Evolutionary conservation across 2,329 filamentous ascomycete genomes (phyloP).

Genomic region (Cordyceps fumosorosea): DNA sequence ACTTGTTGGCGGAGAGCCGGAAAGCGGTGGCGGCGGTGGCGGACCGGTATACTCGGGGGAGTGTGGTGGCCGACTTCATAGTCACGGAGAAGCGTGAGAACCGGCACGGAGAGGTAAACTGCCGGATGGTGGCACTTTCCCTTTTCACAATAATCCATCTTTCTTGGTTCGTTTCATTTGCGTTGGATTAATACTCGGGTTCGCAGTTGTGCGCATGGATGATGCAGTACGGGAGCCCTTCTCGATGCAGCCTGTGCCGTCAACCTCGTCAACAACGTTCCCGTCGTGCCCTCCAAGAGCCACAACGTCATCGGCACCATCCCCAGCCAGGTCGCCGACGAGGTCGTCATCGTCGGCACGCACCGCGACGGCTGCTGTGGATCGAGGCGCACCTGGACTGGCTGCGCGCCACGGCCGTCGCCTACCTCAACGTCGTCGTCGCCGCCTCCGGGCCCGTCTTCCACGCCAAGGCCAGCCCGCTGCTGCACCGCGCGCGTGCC

Average conservation of each 20-base stretch:
- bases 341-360: conserved; percentile 69
- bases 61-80: neutral
- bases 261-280: conserved; percentile 60
- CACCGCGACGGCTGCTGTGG: conserved; percentile 80
- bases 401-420: conserved; percentile 63
- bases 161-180: neutral
- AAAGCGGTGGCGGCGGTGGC: neutral
- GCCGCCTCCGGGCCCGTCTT: conserved; percentile 54
- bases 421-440: conserved; percentile 78
- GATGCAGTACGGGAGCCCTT: neutral
- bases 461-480: conserved; percentile 52
- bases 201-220: neutral
- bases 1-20: neutral
- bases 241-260: conserved; percentile 29
- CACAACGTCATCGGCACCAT: conserved; percentile 78
- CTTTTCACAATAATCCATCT: neutral
- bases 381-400: conserved; percentile 77
- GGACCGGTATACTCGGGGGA: neutral
- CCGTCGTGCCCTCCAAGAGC: conserved; percentile 32
- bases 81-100: neutral
- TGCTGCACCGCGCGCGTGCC: conserved; percentile 58
- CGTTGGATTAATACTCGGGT: neutral
- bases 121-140: neutral
- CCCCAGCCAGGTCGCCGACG: conserved; percentile 68
- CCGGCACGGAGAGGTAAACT: neutral